A percentile compares a stretch with the other conserved stretches of the same genome.
These are phyloP conservation scores for Coemansia sp. DNA, from an alignment of 192 early-diverging fungal genomes.

Conservation along the genomic window DNA sequence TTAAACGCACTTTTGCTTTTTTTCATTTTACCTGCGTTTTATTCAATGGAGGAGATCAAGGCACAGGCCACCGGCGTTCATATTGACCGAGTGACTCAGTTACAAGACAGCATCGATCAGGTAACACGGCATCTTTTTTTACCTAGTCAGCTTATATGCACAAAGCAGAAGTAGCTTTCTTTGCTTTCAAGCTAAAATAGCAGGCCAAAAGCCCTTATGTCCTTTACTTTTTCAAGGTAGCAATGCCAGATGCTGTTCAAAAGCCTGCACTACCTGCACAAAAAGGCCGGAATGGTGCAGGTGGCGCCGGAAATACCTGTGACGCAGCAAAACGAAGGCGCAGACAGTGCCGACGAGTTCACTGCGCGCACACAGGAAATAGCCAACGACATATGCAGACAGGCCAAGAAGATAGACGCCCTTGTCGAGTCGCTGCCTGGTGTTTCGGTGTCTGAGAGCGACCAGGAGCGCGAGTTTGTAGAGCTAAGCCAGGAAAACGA, in stretches of 20 bases:
- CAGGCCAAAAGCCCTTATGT: too few relatives aligned
- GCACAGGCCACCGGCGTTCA: conserved; percentile 38
- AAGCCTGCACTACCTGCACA: conserved; percentile 50
- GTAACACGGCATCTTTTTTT: conserved; percentile 5
- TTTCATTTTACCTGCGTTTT: neutral
- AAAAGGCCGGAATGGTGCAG: conserved; percentile 50
- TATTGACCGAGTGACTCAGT: conserved; percentile 51
- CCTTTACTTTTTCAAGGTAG: conserved; percentile 5
- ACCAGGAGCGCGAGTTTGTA: conserved; percentile 38
- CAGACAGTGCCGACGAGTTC: conserved; percentile 36
- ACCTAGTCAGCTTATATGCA: too few relatives aligned
- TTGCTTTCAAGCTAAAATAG: neutral
- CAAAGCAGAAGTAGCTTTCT: too few relatives aligned
- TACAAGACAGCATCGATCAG: conserved; percentile 53
- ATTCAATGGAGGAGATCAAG: conserved; percentile 20
- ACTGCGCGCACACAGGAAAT: conserved; percentile 38
- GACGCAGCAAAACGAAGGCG: conserved; percentile 39
- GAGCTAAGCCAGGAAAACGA: conserved; percentile 35
- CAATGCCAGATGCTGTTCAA: conserved; percentile 50
- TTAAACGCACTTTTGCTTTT: too few relatives aligned
- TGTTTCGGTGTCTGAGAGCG: conserved; percentile 22
- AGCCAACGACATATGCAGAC: conserved; percentile 48
- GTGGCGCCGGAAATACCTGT: conserved; percentile 31
- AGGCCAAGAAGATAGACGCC: conserved; percentile 48
- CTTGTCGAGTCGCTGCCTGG: conserved; percentile 47